Percentiles rank a stretch among this genome's conserved stretches.
These are phyloP conservation scores for Volvox carteri DNA, from an alignment of 163 green algal species.

Conservation along the genomic window DNA sequence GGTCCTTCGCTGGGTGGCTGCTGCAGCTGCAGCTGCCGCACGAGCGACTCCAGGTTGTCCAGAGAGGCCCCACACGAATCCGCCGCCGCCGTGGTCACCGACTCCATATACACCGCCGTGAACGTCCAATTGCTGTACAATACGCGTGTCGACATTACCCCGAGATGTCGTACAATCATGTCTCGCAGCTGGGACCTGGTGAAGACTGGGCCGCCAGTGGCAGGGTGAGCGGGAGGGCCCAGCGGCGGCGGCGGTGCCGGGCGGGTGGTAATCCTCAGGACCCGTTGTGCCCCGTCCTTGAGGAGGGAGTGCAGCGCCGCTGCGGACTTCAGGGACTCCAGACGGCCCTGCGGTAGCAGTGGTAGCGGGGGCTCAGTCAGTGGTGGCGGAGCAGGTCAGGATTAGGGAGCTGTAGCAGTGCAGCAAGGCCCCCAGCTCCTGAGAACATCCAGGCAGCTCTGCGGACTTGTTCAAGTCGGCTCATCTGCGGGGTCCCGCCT, in stretches of 20 bases:
- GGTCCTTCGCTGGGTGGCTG: too few relatives aligned
- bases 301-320: neutral
- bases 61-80: too few relatives aligned
- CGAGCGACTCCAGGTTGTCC: neutral
- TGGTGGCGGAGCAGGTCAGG: too few relatives aligned
- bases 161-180: neutral
- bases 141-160: neutral
- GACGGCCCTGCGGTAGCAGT: neutral
- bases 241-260: neutral
- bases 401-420: too few relatives aligned
- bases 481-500: too few relatives aligned
- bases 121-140: conserved; percentile 35
- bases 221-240: neutral
- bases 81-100: neutral
- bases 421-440: too few relatives aligned
- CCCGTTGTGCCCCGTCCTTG: neutral
- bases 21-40: neutral
- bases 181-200: neutral
- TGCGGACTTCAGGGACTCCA: conserved; percentile 3
- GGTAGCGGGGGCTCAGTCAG: neutral
- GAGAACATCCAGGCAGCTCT: too few relatives aligned
- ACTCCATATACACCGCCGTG: neutral
- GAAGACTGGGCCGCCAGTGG: neutral
- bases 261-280: conserved; percentile 30
- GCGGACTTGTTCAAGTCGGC: too few relatives aligned